These are phyloP conservation scores for Ceratocystis cubensis DNA, from an alignment of 2,329 filamentous ascomycete species.

Conservation along the genomic window DNA sequence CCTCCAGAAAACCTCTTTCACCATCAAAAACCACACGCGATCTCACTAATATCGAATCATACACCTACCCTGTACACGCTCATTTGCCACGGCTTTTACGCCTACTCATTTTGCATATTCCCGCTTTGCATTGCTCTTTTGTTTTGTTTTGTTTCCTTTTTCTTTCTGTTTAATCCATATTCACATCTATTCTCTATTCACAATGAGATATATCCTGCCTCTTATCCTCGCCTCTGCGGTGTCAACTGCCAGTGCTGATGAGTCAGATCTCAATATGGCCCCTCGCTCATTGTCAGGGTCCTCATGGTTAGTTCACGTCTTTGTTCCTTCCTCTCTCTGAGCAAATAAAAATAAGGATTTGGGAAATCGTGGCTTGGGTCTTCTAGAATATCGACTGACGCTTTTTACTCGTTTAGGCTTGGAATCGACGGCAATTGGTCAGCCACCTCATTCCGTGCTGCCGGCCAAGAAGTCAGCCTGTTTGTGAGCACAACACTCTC, in stretches of 20 bases:
- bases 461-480: constrained; percentile 33
- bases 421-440: constrained; percentile 62
- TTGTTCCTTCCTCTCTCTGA: too few species aligned
- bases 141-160: not conserved
- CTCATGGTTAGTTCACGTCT: constrained; percentile 13
- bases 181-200: not conserved
- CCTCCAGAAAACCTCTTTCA: not conserved
- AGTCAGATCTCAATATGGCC: not conserved
- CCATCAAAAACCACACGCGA: not conserved
- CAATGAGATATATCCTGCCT: constrained; percentile 10
- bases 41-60: constrained; percentile 8
- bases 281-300: constrained; percentile 18
- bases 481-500: constrained; percentile 54
- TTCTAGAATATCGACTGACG: not conserved
- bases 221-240: constrained; percentile 9
- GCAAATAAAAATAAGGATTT: too few species aligned
- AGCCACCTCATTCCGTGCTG: constrained; percentile 48
- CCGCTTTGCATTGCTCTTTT: constrained; percentile 5
- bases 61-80: not conserved
- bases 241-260: constrained; percentile 1
- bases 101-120: not conserved
- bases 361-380: not conserved
- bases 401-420: constrained; percentile 33
- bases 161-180: not conserved
- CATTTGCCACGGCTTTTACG: not conserved